A percentile compares a stretch with the other conserved stretches of the same genome.
Conservation (phyloP, 1,284 basidiomycete genomes). For the Rhodotorula sp. region DNA sequence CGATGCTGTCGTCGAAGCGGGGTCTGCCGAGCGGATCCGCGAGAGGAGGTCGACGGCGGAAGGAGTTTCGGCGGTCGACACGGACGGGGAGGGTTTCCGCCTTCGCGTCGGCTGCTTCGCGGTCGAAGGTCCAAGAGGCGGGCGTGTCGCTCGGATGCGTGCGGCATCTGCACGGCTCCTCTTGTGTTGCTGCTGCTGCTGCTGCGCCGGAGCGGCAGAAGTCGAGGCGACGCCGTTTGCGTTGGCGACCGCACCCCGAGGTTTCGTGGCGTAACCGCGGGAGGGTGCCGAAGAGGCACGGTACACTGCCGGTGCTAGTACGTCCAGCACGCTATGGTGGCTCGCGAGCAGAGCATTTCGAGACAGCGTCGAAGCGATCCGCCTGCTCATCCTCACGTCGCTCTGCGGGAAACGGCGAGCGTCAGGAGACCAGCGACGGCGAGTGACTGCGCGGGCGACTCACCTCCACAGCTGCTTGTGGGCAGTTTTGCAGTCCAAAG, state of each 20-base stretch:
- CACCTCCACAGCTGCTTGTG: too few species aligned
- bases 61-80: background rate
- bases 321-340: slow-evolving; percentile 16
- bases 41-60: slow-evolving; percentile 29
- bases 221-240: background rate
- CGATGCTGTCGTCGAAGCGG: background rate
- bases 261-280: background rate
- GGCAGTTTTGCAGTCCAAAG: too few species aligned
- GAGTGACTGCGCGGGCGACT: too few species aligned
- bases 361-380: background rate
- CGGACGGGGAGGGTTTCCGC: background rate
- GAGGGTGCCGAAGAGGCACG: background rate
- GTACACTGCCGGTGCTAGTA: slow-evolving; percentile 13
- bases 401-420: too few species aligned
- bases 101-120: background rate
- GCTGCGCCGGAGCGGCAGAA: background rate
- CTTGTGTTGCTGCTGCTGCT: background rate
- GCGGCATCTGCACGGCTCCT: background rate
- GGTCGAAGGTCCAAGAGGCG: background rate
- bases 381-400: background rate
- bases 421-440: too few species aligned
- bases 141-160: background rate
- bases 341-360: background rate
- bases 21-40: slow-evolving; percentile 8
- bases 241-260: too few species aligned